Conservation (phyloP, 164 flowering plant species). For the Stephania cephalantha region DNA sequence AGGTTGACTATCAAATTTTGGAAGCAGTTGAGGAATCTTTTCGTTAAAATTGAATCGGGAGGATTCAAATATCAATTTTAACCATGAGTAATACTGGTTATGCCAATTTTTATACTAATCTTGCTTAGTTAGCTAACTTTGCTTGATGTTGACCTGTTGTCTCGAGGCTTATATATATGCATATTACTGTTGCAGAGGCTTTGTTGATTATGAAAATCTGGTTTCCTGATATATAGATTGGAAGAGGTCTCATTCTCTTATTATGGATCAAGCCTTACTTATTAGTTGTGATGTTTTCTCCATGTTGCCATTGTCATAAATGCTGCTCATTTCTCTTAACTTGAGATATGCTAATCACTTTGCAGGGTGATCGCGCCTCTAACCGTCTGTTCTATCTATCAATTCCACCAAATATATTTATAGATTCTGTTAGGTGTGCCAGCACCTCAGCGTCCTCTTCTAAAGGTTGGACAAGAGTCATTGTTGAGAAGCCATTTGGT, state of each 20-base stretch:
- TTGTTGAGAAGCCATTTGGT: constrained; percentile 94
- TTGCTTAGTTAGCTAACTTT: not conserved
- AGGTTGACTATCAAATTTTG: too few species aligned
- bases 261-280: not conserved
- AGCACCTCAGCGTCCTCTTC: constrained; percentile 58
- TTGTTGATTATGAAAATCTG: not conserved
- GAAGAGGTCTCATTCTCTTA: not conserved
- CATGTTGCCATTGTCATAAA: not conserved
- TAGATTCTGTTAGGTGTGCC: constrained; percentile 75
- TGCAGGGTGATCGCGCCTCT: constrained; percentile 54
- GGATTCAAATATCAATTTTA: too few species aligned
- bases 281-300: not conserved
- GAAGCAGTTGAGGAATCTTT: not conserved
- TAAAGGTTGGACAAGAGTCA: constrained; percentile 85
- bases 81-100: not conserved
- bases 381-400: constrained; percentile 86
- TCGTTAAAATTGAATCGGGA: not conserved
- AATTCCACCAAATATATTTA: constrained; percentile 78
- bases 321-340: not conserved
- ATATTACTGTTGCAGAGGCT: not conserved
- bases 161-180: not conserved
- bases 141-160: not conserved
- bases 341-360: constrained; percentile 3
- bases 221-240: not conserved
- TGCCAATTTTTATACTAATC: not conserved